Percentiles rank a stretch among this genome's conserved stretches.
phyloP scores from a whole-genome alignment of 2,329 filamentous ascomycete genomes.

The Zymoseptoria ardabiliae region DNA sequence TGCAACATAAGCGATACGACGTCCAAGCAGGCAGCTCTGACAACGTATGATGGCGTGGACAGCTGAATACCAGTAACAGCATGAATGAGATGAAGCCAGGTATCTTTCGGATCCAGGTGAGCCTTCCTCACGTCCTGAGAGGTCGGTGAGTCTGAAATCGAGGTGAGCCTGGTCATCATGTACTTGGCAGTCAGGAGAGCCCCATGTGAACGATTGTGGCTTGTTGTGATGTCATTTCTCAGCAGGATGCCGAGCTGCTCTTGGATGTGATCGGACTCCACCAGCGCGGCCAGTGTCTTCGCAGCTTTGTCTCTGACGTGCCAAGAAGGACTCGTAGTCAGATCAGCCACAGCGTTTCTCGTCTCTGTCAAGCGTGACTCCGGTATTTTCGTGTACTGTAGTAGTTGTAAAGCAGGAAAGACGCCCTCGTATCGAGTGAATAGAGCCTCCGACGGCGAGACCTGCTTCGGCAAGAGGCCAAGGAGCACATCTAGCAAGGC shows the following conservation, averaged over 20 bases:
- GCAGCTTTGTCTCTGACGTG: slow-evolving; percentile 76
- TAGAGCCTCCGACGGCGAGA: slow-evolving; percentile 1
- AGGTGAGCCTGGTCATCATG: slow-evolving; percentile 6
- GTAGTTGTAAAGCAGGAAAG: slow-evolving; percentile 75
- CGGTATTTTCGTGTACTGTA: slow-evolving; percentile 64
- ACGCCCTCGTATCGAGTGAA: slow-evolving; percentile 52
- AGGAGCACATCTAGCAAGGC: slow-evolving; percentile 58
- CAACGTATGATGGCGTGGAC: not conserved
- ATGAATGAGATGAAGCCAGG: not conserved
- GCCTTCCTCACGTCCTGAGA: not conserved
- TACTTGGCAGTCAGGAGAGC: slow-evolving; percentile 26
- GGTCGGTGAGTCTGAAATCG: not conserved
- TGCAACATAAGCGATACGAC: slow-evolving; percentile 12
- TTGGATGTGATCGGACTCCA: slow-evolving; percentile 8
- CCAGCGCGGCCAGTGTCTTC: slow-evolving; percentile 50
- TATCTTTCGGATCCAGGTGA: not conserved
- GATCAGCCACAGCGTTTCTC: slow-evolving; percentile 50
- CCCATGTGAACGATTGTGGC: slow-evolving; percentile 30
- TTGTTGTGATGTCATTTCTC: not conserved
- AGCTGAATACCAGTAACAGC: not conserved
- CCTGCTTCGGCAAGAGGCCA: slow-evolving; percentile 44
- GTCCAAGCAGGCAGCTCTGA: slow-evolving; percentile 26
- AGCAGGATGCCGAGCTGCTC: slow-evolving; percentile 8
- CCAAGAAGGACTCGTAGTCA: slow-evolving; percentile 66
- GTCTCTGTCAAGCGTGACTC: slow-evolving; percentile 49